Base-by-base conservation (phyloP, 1,139 yeast species). In the Diutina pseudorugosa region DNA sequence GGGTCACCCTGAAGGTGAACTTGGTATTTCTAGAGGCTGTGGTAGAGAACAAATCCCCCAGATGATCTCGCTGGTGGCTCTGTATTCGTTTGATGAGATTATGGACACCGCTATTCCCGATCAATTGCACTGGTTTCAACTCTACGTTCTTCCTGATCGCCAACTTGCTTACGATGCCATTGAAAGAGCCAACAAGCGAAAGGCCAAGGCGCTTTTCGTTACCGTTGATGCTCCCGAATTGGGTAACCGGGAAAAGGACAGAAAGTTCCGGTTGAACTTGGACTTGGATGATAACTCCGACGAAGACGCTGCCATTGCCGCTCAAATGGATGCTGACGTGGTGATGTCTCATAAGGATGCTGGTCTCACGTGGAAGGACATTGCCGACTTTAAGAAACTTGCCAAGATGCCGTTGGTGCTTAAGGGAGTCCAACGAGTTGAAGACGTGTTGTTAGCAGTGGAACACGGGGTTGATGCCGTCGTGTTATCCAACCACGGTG, bases 1-100 rank as follows among this genome's bases (percentile, higher is more conserved):
- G 60, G 95, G 95, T 2, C 90, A 87, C 62, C 76, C 77, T 0
- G 84, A 81, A 47, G 96, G 95, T 54, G 95, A 87, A 65, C 76
- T 77, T 57, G 88, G 85, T 5, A 79, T 87, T 58, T 86, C 95
- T 0, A 73, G 83, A 59, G 85, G 86, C 19, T 82, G 89, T 50
- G 88, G 83, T 30, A 73, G 20, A 18, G 84, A 81, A 55, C 81
- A 80, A 47, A 75, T 84, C 50, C 76, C 84, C 50, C 95, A 88
- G 64, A 87, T 87, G 94, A 79, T 87, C 54, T 86, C 95, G 12
- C 12, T 84, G 90, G 23, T 73, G 85, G 59, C 86, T 94, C 0
- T 83, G 91, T 3, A 83, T 85, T 63, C 78, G 88, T 16, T 75
- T 85, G 85, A 82, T 56, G 94, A 86, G 59, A 83, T 86, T 58